Base-by-base conservation (phyloP, 140 eudicot species). In the Eryngium alpinum region DNA sequence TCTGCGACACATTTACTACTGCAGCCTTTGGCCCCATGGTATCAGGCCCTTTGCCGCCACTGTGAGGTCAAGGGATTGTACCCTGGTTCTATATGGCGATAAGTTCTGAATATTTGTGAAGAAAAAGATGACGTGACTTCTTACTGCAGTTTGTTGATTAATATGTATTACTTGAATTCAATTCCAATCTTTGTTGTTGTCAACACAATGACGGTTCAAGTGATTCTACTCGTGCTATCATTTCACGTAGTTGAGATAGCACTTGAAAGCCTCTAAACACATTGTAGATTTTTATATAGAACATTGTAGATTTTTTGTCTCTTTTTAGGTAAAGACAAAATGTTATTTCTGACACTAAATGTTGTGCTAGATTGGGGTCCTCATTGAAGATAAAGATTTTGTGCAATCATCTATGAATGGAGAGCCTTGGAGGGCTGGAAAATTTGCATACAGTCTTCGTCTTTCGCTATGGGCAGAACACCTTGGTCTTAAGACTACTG, bases 391-490 rank as follows among this genome's bases (percentile, higher is more conserved):
- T 85, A 91, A 85, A 88, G 97, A 89, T 32, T 92, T 88, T 84
- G 84, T 72, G 67, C 97, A 93, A 57, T 92, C 99, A 80, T 86
- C 87, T 44, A 92, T 95, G 97, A 88, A 92, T 85, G 99, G 96
- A 75, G 82, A 91, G 59, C 80, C 93, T 76, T 92, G 99, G 98
- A 90, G 81, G 81, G 98, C 97, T 46, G 98, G 98, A 66, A 95
- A 91, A 83, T 95, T 95, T 57, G 72, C 98, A 60, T 83, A 70
- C 31, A 90, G 86, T 51, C 97, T 95, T 80, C 90, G 99, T 69
- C 88, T 86, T 87, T 87, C 96, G 29, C 81, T 95, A 46, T 95
- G 98, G 99, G 85, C 92, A 29, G 99, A 95, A 89, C 99, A 95
- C 87, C 97, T 95, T 62, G 99, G 99, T 84, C 91, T 95, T 60